These are phyloP conservation scores for Entomortierella beljakovae DNA, from an alignment of 192 early-diverging fungal genomes.

Conservation along the genomic window DNA sequence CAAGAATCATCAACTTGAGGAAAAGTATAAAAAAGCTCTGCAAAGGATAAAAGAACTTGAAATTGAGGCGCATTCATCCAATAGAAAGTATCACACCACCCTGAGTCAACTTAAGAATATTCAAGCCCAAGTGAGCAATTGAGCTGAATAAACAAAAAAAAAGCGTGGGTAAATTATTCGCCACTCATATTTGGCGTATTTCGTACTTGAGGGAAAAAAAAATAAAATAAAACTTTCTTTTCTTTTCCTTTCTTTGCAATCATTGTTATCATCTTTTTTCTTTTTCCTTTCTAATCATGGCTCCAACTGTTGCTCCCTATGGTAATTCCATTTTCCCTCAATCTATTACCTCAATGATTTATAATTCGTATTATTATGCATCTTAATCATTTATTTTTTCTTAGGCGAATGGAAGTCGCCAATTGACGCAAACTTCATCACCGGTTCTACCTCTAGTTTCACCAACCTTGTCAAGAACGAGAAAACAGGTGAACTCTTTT, in stretches of 20 bases:
- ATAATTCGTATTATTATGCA: not conserved
- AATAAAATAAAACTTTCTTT: not conserved
- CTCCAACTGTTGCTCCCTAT: slow-evolving; percentile 32
- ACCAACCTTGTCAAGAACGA: slow-evolving; percentile 47
- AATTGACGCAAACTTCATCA: slow-evolving; percentile 51
- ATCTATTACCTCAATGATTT: not conserved
- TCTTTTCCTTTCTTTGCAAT: not conserved
- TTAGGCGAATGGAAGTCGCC: slow-evolving; percentile 53
- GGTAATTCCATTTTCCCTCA: slow-evolving; percentile 1
- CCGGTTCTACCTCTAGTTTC: slow-evolving; percentile 27
- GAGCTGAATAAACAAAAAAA: not conserved
- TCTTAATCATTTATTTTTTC: not conserved
- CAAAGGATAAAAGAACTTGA: slow-evolving; percentile 12
- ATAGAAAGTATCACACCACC: slow-evolving; percentile 7
- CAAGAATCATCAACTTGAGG: too few species aligned
- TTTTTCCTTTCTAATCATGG: slow-evolving; percentile 1
- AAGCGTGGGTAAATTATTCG: too few species aligned
- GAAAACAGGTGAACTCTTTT: slow-evolving; percentile 35
- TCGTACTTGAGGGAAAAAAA: too few species aligned
- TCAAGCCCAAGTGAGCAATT: not conserved
- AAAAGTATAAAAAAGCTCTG: slow-evolving; percentile 3
- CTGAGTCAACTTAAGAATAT: slow-evolving; percentile 6
- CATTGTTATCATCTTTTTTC: not conserved
- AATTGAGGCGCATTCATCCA: slow-evolving; percentile 21
- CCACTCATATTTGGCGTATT: too few species aligned